Evolutionary conservation across 345 rosid genomes (phyloP).

Genomic region (Psidium guajava): DNA sequence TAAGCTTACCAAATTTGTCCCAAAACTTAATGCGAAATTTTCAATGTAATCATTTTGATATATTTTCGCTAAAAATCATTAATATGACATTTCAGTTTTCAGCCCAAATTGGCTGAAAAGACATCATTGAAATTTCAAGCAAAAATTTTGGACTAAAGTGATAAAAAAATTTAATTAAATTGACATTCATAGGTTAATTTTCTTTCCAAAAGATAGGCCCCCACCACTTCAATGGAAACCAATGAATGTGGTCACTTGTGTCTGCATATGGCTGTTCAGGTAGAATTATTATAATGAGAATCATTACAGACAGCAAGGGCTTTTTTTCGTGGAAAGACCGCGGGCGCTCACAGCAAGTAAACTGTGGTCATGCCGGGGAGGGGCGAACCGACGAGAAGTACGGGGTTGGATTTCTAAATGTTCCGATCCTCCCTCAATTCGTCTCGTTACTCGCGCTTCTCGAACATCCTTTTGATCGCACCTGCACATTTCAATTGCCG

Average conservation of each 20-base stretch:
- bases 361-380: not conserved
- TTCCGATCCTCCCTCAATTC: not conserved
- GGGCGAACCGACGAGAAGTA: not conserved
- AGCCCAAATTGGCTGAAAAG: not conserved
- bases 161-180: not conserved
- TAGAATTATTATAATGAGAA: not conserved
- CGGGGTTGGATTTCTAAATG: not conserved
- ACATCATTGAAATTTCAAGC: not conserved
- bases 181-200: not conserved
- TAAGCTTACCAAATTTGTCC: not conserved
- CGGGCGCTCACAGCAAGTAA: not conserved
- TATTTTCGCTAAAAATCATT: fast-evolving
- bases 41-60: not conserved
- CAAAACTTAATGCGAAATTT: not conserved
- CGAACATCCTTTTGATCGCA: not conserved
- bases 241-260: not conserved
- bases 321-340: not conserved
- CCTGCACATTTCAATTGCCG: not conserved
- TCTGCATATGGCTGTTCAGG: not conserved
- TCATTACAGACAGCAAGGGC: not conserved
- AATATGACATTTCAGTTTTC: fast-evolving
- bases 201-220: not conserved
- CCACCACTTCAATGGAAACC: not conserved
- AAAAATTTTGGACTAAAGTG: not conserved
- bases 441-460: not conserved